Percentiles rank a stretch among this genome's conserved stretches.
Conservation (phyloP, 2,329 filamentous ascomycete species). For the Colletotrichum spinosum region DNA sequence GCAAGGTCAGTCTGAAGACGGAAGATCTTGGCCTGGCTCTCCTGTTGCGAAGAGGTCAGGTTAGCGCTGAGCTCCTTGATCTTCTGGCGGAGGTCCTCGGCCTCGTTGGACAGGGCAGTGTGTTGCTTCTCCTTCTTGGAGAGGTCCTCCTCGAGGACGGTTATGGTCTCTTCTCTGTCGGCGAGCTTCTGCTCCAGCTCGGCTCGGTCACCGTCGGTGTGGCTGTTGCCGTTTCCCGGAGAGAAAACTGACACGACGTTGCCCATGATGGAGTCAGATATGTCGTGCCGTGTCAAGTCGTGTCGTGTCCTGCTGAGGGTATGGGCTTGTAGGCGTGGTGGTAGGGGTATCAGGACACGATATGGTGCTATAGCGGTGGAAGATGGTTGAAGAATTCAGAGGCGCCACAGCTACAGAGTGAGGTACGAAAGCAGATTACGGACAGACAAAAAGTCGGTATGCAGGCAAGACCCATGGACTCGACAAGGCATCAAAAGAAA, state of each 20-base stretch:
- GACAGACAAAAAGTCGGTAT: background rate
- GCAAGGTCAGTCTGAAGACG: conserved; percentile 51
- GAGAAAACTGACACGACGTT: conserved; percentile 54
- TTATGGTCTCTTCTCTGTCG: conserved; percentile 52
- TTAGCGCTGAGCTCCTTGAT: conserved; percentile 50
- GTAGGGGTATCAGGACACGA: conserved; percentile 9
- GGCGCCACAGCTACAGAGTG: background rate
- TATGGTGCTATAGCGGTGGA: background rate
- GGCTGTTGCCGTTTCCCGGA: conserved; percentile 46
- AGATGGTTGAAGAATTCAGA: conserved; percentile 17
- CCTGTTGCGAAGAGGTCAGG: conserved; percentile 45
- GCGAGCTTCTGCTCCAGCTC: conserved; percentile 52
- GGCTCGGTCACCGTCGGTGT: conserved; percentile 47
- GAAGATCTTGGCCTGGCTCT: conserved; percentile 47
- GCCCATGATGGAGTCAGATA: conserved; percentile 45
- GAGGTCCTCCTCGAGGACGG: conserved; percentile 47
- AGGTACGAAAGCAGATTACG: no score
- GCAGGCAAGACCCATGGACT: conserved; percentile 36
- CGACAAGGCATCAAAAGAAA: conserved; percentile 12
- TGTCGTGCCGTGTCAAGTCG: no score
- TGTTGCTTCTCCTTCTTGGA: conserved; percentile 53
- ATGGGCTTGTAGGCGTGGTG: no score
- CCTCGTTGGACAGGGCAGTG: conserved; percentile 48
- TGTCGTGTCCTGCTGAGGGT: no score
- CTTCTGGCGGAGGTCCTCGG: conserved; percentile 52